Percentiles rank a stretch among this genome's conserved stretches.
phyloP scores from a whole-genome alignment of 768 basidiomycete genomes.

The Podaxis sp. region DNA sequence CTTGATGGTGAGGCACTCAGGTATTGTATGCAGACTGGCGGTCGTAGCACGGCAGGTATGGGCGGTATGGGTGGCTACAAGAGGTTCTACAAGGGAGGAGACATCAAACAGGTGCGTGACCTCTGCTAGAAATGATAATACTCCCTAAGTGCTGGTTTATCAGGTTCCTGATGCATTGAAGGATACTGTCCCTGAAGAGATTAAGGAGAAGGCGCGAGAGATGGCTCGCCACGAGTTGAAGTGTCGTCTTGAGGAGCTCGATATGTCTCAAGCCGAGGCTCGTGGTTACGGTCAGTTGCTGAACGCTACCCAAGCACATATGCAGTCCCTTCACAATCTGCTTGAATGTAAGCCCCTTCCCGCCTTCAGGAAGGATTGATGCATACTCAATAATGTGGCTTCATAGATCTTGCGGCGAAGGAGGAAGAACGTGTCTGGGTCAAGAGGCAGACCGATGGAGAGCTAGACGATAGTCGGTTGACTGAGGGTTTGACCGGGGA shows the following conservation, averaged over 20 bases:
- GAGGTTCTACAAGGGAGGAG: conserved; percentile 56
- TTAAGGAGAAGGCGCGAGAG: conserved; percentile 58
- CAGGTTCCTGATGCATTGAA: conserved; percentile 33
- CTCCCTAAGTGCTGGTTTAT: neutral
- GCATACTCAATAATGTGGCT: neutral
- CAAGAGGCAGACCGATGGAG: conserved; percentile 68
- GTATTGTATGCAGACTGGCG: conserved; percentile 44
- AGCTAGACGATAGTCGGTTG: conserved; percentile 61
- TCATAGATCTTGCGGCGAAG: conserved; percentile 56
- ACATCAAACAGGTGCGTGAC: conserved; percentile 51
- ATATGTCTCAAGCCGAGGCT: conserved; percentile 54
- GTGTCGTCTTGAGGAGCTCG: conserved; percentile 55
- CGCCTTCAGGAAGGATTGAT: neutral
- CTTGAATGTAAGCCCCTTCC: conserved; percentile 50
- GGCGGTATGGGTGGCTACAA: conserved; percentile 68
- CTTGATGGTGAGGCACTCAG: neutral
- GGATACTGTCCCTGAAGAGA: conserved; percentile 52
- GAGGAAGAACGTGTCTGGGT: conserved; percentile 71
- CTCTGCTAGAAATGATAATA: neutral
- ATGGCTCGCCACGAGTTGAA: conserved; percentile 64
- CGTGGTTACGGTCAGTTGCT: conserved; percentile 50
- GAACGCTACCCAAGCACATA: conserved; percentile 53
- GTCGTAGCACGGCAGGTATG: conserved; percentile 61
- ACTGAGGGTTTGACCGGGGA: conserved; percentile 69
- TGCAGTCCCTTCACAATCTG: conserved; percentile 53